Conservation (phyloP, 345 rosid species). For the thale cress (Arabidopsis thaliana) region DNA sequence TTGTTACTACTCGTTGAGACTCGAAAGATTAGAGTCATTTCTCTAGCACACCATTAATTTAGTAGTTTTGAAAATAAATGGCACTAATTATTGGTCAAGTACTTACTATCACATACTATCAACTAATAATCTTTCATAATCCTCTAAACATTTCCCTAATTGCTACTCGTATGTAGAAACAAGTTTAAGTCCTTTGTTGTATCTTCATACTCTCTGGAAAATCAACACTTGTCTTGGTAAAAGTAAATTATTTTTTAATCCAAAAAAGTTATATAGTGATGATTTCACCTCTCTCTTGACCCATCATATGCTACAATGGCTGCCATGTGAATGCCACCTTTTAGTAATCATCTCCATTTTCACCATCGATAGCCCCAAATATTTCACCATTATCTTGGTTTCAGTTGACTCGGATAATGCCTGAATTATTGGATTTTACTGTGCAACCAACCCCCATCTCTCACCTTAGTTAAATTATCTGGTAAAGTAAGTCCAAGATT, state of each 20-base stretch:
- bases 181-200: not conserved
- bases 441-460: slow-evolving; percentile 28
- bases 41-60: slow-evolving; percentile 11
- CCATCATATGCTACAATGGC: slow-evolving; percentile 41
- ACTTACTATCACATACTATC: not conserved
- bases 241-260: not conserved
- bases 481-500: not conserved
- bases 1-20: slow-evolving; percentile 15
- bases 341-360: slow-evolving; percentile 39
- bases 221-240: too few relatives aligned
- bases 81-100: slow-evolving; percentile 26
- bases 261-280: slow-evolving; percentile 22
- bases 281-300: slow-evolving; percentile 43
- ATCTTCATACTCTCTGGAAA: too few relatives aligned
- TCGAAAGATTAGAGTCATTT: slow-evolving; percentile 24
- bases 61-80: slow-evolving; percentile 14
- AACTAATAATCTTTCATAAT: slow-evolving; percentile 4
- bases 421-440: slow-evolving; percentile 38
- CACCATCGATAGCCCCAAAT: not conserved
- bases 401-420: slow-evolving; percentile 35
- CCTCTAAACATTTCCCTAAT: not conserved
- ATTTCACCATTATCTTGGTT: slow-evolving; percentile 29
- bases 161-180: not conserved
- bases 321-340: slow-evolving; percentile 45
- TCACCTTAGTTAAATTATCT: slow-evolving; percentile 15